Conservation (phyloP, 2,329 filamentous ascomycete genomes). For the Tolypocladium capitatum region DNA sequence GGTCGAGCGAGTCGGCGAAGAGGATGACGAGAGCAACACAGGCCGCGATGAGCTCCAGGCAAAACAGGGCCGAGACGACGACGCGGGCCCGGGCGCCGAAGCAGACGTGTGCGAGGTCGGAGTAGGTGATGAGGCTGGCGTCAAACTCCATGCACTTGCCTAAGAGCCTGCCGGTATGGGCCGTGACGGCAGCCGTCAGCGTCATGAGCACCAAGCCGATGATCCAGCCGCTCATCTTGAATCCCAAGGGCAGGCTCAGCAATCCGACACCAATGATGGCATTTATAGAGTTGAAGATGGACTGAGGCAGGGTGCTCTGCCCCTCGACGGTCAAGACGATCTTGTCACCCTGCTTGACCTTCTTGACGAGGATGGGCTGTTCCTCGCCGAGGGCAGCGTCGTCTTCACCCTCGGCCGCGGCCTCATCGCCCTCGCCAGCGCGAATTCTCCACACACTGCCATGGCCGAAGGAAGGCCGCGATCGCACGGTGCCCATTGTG, state of each 20-base stretch:
- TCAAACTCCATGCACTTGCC: conserved; percentile 84
- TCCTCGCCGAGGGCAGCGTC: conserved; percentile 40
- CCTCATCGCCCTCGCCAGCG: conserved; percentile 12
- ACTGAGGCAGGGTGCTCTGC: conserved; percentile 90
- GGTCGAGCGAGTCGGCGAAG: conserved; percentile 81
- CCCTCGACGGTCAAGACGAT: conserved; percentile 76
- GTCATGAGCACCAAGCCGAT: conserved; percentile 64
- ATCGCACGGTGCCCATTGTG: conserved; percentile 28
- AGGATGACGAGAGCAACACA: conserved; percentile 83
- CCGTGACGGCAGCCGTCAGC: conserved; percentile 62
- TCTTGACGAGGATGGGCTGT: conserved; percentile 73
- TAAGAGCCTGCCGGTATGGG: conserved; percentile 74
- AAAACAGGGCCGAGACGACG: conserved; percentile 75
- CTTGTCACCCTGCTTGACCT: conserved; percentile 77
- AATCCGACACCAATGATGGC: conserved; percentile 84
- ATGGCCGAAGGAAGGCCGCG: conserved; percentile 34
- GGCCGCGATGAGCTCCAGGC: conserved; percentile 71
- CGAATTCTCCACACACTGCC: conserved; percentile 8
- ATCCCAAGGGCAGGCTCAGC: conserved; percentile 73
- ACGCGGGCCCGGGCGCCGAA: conserved; percentile 75
- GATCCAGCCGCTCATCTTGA: conserved; percentile 82
- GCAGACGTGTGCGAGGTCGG: conserved; percentile 81
- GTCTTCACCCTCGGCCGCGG: conserved; percentile 12
- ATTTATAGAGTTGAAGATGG: conserved; percentile 92
- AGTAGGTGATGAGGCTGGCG: conserved; percentile 78